A percentile compares a stretch with the other conserved stretches of the same genome.
These are phyloP conservation scores for Alternaria rosae DNA, from an alignment of 2,329 filamentous ascomycete genomes.

Conservation along the genomic window DNA sequence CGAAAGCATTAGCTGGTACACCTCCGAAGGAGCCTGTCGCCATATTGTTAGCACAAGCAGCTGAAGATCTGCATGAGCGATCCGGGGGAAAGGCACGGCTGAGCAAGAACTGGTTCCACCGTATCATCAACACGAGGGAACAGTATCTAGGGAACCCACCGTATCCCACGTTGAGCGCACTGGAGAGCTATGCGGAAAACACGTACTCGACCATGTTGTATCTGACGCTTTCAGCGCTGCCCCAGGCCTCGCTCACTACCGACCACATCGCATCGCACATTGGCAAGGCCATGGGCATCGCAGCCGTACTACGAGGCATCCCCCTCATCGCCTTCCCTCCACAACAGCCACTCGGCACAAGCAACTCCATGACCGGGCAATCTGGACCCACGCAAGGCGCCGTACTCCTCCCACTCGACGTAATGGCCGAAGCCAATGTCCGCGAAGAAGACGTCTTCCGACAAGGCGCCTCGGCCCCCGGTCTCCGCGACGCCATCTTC, in stretches of 20 bases:
- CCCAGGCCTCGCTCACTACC: slow-evolving; percentile 80
- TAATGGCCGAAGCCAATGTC: slow-evolving; percentile 83
- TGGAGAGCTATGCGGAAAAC: slow-evolving; percentile 92
- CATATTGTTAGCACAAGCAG: slow-evolving; percentile 77
- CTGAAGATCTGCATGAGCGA: slow-evolving; percentile 63
- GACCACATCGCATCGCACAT: slow-evolving; percentile 96
- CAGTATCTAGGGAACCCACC: slow-evolving; percentile 84
- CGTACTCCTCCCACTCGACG: slow-evolving; percentile 83
- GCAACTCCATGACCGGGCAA: slow-evolving; percentile 39
- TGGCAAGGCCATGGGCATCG: slow-evolving; percentile 90
- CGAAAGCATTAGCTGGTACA: slow-evolving; percentile 75
- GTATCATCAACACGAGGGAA: slow-evolving; percentile 82
- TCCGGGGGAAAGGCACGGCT: slow-evolving; percentile 59
- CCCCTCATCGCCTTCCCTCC: slow-evolving; percentile 85
- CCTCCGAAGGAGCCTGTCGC: slow-evolving; percentile 93
- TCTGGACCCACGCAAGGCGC: slow-evolving; percentile 64
- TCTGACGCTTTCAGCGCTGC: slow-evolving; percentile 79
- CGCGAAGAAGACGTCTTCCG: slow-evolving; percentile 90
- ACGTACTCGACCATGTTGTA: slow-evolving; percentile 95
- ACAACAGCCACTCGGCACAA: slow-evolving; percentile 62
- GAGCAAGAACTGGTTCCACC: slow-evolving; percentile 65
- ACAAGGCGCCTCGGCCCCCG: slow-evolving; percentile 76
- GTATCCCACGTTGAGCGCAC: slow-evolving; percentile 72
- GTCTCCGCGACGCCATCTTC: slow-evolving; percentile 89
- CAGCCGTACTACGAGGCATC: slow-evolving; percentile 83